Evolutionary conservation across 768 basidiomycete genomes (phyloP).

Genomic region (Rhizopogon vulgaris): DNA sequence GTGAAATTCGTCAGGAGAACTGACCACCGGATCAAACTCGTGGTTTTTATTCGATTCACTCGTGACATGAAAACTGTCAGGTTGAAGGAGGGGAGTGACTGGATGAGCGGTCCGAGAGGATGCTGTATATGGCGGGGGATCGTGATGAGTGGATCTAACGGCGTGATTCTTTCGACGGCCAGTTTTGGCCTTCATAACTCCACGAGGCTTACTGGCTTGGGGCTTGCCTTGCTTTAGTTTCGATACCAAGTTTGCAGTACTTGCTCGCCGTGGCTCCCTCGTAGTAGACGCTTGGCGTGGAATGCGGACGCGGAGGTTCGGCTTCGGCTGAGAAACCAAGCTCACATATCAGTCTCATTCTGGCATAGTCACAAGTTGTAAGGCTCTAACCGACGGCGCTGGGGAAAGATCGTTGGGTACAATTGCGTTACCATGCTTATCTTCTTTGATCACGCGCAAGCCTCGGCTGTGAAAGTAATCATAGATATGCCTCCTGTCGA

Average conservation of each 20-base stretch:
- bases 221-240: not conserved
- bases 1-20: slow-evolving; percentile 19
- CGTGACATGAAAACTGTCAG: not conserved
- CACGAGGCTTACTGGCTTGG: slow-evolving; percentile 16
- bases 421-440: slow-evolving; percentile 49
- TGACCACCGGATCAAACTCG: slow-evolving; percentile 13
- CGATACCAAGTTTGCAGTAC: not conserved
- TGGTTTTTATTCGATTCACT: slow-evolving; percentile 3
- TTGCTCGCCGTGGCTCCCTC: slow-evolving; percentile 7
- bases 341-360: slow-evolving; percentile 3
- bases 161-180: slow-evolving; percentile 21
- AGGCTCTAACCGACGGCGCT: slow-evolving; percentile 13
- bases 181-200: slow-evolving; percentile 24
- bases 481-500: slow-evolving; percentile 71
- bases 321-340: slow-evolving; percentile 21
- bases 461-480: slow-evolving; percentile 70
- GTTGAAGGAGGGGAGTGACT: slow-evolving; percentile 24
- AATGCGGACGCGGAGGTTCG: slow-evolving; percentile 27
- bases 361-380: slow-evolving; percentile 2
- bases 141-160: slow-evolving; percentile 3
- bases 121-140: not conserved
- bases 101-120: slow-evolving; percentile 11
- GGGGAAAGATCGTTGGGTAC: slow-evolving; percentile 13
- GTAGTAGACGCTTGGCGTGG: slow-evolving; percentile 19
- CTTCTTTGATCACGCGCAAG: slow-evolving; percentile 58